Evolutionary conservation across 768 basidiomycete genomes (phyloP), one percentile per base, ranked within the genome.

Genomic region (Trametes gibbosa): DNA sequence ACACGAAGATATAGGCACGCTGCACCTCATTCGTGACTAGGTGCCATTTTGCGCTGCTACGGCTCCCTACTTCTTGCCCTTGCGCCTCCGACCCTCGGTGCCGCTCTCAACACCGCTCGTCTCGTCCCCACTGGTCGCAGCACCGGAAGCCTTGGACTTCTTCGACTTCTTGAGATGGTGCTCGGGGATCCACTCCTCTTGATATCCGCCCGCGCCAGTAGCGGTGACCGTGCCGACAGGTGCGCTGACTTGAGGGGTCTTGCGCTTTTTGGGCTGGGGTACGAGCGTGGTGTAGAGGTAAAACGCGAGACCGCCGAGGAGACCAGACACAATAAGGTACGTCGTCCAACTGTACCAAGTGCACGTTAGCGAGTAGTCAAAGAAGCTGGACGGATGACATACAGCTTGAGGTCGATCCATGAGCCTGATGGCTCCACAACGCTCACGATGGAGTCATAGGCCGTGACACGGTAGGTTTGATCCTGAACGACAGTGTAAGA

Each of bases 111-210:
- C 53, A 5, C 69, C 83, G 55, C 86, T 89, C 17, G 78, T 74
- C 71, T 91, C 89, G 3, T 75, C 82, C 19, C 81, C 84, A 57
- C 88, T 90, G 29, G 81, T 66, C 55, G 89, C 88, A 46, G 86
- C 89, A 21, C 82, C 89, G 57, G 76, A 59, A 40, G 70, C 75
- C 25, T 76, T 79, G 39, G 72, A 73, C 68, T 79, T 79, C 70
- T 83, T 90, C 32, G 74, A 57, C 72, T 89, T 89, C 77, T 83
- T 88, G 61, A 92, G 76, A 66, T 93, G 92, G 67, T 92, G 89
- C 64, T 89, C 88, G n/a, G 92, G 92, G 64, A 94, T 94, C 92
- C 92, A 94, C 67, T 94, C 92, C 68, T 93, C 89, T 67, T 90
- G 84, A 65, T 93, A 92, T 43, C 84, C 86, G 39, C 85, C 81